Percentiles rank a stretch among this genome's conserved stretches.
phyloP scores from a whole-genome alignment of 2,329 filamentous ascomycete species.

The Scolecobasidium constrictum region DNA sequence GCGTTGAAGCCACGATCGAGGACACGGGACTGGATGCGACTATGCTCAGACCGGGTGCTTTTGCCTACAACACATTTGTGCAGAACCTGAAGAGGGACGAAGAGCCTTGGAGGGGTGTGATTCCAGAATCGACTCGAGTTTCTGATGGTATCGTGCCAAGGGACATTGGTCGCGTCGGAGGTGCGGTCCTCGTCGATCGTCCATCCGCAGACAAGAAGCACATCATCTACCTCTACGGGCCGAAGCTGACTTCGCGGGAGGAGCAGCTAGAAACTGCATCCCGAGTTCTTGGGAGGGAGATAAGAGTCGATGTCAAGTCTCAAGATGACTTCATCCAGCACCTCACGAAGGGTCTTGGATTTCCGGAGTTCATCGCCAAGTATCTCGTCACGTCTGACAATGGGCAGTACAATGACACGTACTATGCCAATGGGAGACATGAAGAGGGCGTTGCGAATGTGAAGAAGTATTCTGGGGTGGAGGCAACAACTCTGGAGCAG shows the following conservation, averaged over 20 bases:
- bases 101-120: not conserved
- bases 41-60: not conserved
- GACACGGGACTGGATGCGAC: not conserved
- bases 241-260: not conserved
- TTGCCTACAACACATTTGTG: not conserved
- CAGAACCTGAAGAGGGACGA: not conserved
- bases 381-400: not conserved
- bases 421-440: not conserved
- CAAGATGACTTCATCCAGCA: not conserved
- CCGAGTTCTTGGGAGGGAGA: not conserved
- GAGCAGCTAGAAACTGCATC: not conserved
- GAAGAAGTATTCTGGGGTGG: not conserved
- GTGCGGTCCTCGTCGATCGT: not conserved
- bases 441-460: not conserved
- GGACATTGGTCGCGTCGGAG: not conserved
- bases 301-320: not conserved
- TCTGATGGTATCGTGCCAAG: not conserved
- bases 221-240: not conserved
- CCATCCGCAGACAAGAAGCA: not conserved
- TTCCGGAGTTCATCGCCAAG: not conserved
- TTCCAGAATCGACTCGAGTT: not conserved
- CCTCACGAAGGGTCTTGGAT: not conserved
- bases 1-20: not conserved
- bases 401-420: not conserved
- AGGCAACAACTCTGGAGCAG: not conserved